Base-by-base conservation (phyloP, 805 yeast genomes). In the Metschnikowia cerradonensis region DNA sequence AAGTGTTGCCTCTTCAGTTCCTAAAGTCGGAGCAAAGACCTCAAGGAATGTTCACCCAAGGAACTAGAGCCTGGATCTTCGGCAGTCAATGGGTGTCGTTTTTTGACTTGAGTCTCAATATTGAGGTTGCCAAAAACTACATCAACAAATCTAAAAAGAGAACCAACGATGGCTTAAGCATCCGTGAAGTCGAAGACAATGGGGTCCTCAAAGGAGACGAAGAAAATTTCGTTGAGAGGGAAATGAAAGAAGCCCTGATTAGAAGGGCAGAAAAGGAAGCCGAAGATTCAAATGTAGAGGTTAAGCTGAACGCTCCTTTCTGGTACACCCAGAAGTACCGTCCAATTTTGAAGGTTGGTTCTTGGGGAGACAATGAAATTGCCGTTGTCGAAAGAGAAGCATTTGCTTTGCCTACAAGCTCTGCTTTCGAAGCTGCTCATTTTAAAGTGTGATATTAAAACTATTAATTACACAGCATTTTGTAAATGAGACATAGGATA, bases 21-120 rank as follows among this genome's bases (percentile, higher is more conserved):
- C 62, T 76, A 15, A 53, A 51, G 41, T 71, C 79, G 48, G 79
- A 78, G 15, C 92, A 87, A 51, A 83, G 85, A 59, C 84, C 95
- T 49, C 76, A 80, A 52, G 97, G 96, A 23, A 66, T 88, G 11
- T 88, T 87, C 62, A 62, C 65, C 14, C 82, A 81, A 47, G 66
- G 65, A 8, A 60, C 70, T 33, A 75, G 80, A 50, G 70, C 86
- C 14, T 92, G 97, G 97, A 68, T 90, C n/a, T 90, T 88, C 80
- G 96, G 97, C 1, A 76, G 87, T 19, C 80, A 80, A 47, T 92
- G 96, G 96, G 57, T 91, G 14, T 79, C 86, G 3, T 87, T 79
- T 64, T 77, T 92, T 45, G 92, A 92, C 65, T 67, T 88, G 56
- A 65, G 76, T 7, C 63, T 75, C 48, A 80, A 85, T 60, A 66